These are phyloP conservation scores for Symbiodinium pilosum DNA, from an alignment of 73 alveolate species.

Conservation along the genomic window DNA sequence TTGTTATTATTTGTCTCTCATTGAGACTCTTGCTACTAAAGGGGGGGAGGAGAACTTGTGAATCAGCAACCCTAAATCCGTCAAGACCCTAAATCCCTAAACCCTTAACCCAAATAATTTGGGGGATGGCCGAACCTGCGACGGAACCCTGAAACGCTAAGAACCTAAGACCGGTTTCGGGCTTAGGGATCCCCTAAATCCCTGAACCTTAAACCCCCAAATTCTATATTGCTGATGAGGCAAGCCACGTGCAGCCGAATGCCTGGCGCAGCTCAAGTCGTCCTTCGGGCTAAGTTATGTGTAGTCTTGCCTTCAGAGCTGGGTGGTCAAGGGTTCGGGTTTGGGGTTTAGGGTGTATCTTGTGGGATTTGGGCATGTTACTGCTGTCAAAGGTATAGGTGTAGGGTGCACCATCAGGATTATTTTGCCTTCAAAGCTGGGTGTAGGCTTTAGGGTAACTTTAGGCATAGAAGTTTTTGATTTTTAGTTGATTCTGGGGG, in stretches of 20 bases:
- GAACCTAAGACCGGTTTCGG: background rate
- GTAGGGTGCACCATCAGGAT: background rate
- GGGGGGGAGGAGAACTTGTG: too few relatives aligned
- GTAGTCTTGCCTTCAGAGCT: background rate
- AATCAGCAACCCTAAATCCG: too few relatives aligned
- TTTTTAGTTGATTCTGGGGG: background rate
- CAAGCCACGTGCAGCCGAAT: constrained; percentile 76
- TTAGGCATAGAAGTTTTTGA: background rate
- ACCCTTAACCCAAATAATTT: background rate
- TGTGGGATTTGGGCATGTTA: background rate
- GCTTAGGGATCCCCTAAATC: background rate
- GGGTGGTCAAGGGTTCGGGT: background rate
- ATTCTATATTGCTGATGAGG: background rate
- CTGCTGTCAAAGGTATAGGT: background rate
- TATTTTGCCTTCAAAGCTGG: background rate
- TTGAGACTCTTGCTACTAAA: too few relatives aligned
- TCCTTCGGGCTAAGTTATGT: background rate
- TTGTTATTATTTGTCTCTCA: too few relatives aligned
- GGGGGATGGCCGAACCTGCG: too few relatives aligned
- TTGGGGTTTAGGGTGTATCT: background rate
- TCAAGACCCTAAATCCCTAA: background rate
- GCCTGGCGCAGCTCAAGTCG: constrained; percentile 81
- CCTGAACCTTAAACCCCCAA: background rate
- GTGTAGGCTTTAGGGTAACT: background rate
- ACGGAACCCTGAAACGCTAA: background rate